Evolutionary conservation across 257 asterid species (phyloP).

Genomic region (Misopates orontium): DNA sequence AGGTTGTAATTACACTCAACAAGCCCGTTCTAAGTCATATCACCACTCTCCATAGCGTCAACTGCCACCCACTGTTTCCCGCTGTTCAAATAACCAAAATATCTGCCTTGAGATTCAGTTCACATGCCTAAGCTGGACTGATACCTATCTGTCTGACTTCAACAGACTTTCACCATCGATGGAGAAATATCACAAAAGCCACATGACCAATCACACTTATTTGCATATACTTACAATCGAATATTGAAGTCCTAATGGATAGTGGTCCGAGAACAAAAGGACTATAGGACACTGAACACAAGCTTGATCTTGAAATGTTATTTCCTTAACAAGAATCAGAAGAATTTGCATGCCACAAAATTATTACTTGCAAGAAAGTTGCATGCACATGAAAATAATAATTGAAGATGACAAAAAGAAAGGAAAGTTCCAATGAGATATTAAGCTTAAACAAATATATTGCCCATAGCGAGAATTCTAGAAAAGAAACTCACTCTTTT

Average conservation of each 20-base stretch:
- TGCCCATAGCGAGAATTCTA: neutral
- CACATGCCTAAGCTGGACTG: neutral
- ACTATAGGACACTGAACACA: neutral
- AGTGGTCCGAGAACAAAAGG: neutral
- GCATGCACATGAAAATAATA: too few species aligned
- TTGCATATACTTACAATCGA: too few species aligned
- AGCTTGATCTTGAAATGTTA: neutral
- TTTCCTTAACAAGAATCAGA: neutral
- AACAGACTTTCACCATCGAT: neutral
- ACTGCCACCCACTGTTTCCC: too few species aligned
- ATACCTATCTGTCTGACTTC: neutral
- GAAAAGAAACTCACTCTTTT: slow-evolving; percentile 56
- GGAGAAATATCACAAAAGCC: neutral
- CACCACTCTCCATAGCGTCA: too few species aligned
- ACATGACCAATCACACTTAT: neutral
- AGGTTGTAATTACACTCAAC: too few species aligned
- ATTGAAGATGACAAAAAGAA: too few species aligned
- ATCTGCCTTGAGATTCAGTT: too few species aligned
- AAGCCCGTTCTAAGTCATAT: too few species aligned
- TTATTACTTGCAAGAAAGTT: too few species aligned
- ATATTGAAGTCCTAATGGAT: too few species aligned
- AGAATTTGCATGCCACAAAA: neutral
- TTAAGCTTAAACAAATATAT: neutral
- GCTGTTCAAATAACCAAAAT: too few species aligned
- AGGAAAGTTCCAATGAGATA: neutral